Evolutionary conservation across 768 basidiomycete genomes (phyloP).

Genomic region (Rhizopogon salebrosus): DNA sequence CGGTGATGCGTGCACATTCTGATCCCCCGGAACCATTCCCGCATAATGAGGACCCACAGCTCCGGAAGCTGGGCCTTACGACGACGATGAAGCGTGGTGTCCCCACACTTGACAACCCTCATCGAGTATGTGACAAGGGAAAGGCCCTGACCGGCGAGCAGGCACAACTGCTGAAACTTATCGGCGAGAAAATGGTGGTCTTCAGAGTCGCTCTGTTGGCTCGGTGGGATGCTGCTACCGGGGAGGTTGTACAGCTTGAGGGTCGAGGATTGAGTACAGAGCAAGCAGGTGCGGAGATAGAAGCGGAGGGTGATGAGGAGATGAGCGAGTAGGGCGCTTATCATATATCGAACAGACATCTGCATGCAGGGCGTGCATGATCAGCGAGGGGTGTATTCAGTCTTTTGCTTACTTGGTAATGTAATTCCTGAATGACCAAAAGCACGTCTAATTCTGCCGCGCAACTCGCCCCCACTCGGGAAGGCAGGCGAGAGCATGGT

Average conservation of each 20-base stretch:
- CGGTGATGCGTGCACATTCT: slow-evolving; percentile 75
- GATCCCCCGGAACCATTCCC: slow-evolving; percentile 88
- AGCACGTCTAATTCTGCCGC: too few species aligned
- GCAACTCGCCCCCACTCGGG: too few species aligned
- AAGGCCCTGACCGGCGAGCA: slow-evolving; percentile 79
- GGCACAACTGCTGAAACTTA: slow-evolving; percentile 87
- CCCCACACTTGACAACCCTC: slow-evolving; percentile 74
- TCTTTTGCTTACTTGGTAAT: too few species aligned
- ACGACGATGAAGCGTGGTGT: slow-evolving; percentile 86
- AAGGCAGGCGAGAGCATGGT: too few species aligned
- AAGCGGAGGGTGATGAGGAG: slow-evolving; percentile 29
- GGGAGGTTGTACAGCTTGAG: slow-evolving; percentile 58
- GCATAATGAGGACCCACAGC: slow-evolving; percentile 95
- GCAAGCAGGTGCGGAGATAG: slow-evolving; percentile 25
- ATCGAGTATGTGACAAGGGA: slow-evolving; percentile 81
- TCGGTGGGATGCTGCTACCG: slow-evolving; percentile 67
- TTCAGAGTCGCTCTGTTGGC: slow-evolving; percentile 71
- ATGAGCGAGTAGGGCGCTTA: slow-evolving; percentile 50
- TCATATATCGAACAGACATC: too few species aligned
- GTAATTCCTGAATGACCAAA: too few species aligned
- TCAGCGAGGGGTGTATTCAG: too few species aligned
- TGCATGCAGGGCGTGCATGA: too few species aligned
- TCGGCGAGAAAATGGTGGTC: slow-evolving; percentile 83
- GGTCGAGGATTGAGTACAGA: slow-evolving; percentile 33
- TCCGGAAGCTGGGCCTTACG: slow-evolving; percentile 84